Conservation (phyloP, 345 rosid species). For the Draba incana region DNA sequence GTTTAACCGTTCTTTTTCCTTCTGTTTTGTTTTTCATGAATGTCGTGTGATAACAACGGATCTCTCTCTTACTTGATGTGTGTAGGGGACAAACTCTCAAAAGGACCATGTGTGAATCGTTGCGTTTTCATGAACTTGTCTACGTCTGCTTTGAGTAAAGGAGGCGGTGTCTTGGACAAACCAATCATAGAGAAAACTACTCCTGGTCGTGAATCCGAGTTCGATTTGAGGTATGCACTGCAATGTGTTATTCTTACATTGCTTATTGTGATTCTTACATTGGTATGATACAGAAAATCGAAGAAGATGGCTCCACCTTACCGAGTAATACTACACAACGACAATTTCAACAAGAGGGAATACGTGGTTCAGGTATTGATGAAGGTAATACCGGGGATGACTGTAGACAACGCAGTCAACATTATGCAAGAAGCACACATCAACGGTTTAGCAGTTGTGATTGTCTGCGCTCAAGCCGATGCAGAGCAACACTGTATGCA, state of each 20-base stretch:
- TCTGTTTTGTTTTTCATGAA: not conserved
- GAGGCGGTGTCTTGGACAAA: constrained; percentile 72
- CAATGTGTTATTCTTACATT: not conserved
- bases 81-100: constrained; percentile 59
- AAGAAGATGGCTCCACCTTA: constrained; percentile 86
- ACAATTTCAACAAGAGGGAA: constrained; percentile 86
- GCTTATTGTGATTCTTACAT: not conserved
- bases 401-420: constrained; percentile 89
- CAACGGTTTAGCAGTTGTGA: constrained; percentile 88
- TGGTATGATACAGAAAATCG: constrained; percentile 57
- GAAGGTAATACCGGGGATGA: constrained; percentile 96
- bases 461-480: constrained; percentile 87
- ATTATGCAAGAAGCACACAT: constrained; percentile 97
- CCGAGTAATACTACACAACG: constrained; percentile 84
- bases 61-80: constrained; percentile 15
- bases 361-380: constrained; percentile 94
- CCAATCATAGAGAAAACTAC: constrained; percentile 69
- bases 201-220: constrained; percentile 80
- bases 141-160: constrained; percentile 60
- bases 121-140: constrained; percentile 57
- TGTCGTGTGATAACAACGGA: not conserved
- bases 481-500: constrained; percentile 98
- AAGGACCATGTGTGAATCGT: constrained; percentile 57
- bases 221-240: constrained; percentile 58
- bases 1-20: too few species aligned